phyloP scores from a whole-genome alignment of 2,329 filamentous ascomycete species.

The Aspergillus ochraceus region DNA sequence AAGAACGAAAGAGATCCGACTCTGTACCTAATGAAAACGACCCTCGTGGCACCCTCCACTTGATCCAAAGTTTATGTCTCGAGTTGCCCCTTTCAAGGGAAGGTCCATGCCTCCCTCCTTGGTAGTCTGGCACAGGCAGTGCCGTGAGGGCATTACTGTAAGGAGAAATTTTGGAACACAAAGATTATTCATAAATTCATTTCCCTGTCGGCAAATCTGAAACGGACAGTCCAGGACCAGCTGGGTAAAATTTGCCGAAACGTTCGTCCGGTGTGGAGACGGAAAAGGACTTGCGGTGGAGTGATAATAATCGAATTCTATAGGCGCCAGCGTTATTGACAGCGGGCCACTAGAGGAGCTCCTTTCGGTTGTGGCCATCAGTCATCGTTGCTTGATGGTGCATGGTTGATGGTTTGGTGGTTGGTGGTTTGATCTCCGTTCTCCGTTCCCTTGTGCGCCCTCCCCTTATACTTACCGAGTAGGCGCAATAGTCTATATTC shows the following conservation, averaged over 20 bases:
- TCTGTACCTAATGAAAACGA: neutral
- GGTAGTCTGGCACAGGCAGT: neutral
- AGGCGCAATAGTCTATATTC: neutral
- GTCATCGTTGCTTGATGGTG: neutral
- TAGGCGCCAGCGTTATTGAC: neutral
- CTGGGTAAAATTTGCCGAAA: constrained; percentile 21
- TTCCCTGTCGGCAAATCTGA: constrained; percentile 24
- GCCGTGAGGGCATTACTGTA: too few relatives aligned
- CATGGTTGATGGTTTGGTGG: neutral
- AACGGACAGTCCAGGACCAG: constrained; percentile 12
- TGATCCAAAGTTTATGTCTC: neutral
- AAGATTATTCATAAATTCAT: neutral
- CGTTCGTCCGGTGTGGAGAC: constrained; percentile 17
- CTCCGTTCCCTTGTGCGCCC: neutral
- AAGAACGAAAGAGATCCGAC: neutral
- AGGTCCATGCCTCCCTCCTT: neutral
- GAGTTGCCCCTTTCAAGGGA: neutral
- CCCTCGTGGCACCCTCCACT: neutral
- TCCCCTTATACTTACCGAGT: neutral
- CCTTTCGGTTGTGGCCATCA: neutral
- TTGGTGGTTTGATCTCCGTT: neutral
- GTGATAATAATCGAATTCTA: neutral
- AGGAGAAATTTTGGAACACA: too few relatives aligned
- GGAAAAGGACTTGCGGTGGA: constrained; percentile 12
- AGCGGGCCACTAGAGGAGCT: neutral